Conservation (phyloP, 768 basidiomycete species). For the Ramaria rubella region DNA sequence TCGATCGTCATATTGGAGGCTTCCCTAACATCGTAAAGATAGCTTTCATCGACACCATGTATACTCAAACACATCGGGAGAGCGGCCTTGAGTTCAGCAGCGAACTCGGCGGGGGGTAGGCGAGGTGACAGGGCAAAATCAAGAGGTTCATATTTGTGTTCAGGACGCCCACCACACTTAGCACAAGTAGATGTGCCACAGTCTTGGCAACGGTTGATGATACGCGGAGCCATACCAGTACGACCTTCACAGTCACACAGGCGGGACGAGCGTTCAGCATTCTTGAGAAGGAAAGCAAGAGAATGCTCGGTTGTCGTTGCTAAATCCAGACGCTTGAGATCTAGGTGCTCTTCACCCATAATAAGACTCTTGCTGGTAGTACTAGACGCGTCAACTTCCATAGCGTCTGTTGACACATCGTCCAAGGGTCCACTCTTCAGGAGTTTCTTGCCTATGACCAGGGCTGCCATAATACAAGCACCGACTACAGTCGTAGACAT, state of each 20-base stretch:
- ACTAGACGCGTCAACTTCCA: constrained; percentile 40
- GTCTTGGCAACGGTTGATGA: constrained; percentile 62
- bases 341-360: constrained; percentile 64
- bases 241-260: constrained; percentile 92
- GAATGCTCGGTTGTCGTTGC: constrained; percentile 37
- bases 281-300: constrained; percentile 49
- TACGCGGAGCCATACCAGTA: constrained; percentile 60
- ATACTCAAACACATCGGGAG: constrained; percentile 84
- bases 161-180: constrained; percentile 85
- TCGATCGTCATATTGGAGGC: constrained; percentile 38
- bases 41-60: constrained; percentile 38
- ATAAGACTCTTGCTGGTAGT: constrained; percentile 44
- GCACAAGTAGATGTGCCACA: constrained; percentile 77
- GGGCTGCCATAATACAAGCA: constrained; percentile 75
- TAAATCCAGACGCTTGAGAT: constrained; percentile 61
- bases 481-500: constrained; percentile 98
- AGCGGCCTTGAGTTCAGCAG: constrained; percentile 66
- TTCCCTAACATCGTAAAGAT: constrained; percentile 47
- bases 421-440: constrained; percentile 48
- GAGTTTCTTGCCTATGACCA: constrained; percentile 59
- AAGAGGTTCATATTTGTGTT: constrained; percentile 65
- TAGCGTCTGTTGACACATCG: constrained; percentile 32
- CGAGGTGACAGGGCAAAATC: constrained; percentile 49
- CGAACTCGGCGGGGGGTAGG: constrained; percentile 66
- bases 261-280: constrained; percentile 65